Evolutionary conservation across 1,284 basidiomycete genomes (phyloP), one percentile per base, ranked within the genome.

Genomic region (Puccinia triticina): DNA sequence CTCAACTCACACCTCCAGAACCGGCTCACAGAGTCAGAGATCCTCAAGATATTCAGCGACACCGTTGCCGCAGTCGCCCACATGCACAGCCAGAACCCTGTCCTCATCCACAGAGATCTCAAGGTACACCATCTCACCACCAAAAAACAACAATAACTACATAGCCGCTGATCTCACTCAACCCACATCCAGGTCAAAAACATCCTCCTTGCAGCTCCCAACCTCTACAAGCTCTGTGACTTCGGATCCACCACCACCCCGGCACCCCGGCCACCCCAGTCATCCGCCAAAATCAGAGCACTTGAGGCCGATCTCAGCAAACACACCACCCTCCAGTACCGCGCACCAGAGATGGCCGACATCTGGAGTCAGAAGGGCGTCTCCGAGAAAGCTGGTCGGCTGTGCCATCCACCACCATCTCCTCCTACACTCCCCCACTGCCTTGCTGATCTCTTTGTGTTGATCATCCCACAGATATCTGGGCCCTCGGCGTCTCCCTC

Each of bases 271-370:
- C 90, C 93, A 11, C 94, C 94, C 23, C 88, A 91, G 10, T 92
- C 90, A 43, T 92, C 91, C 75, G 91, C 92, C 83, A 94, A 96
- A 87, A 92, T 98, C 73, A 91, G 94, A 71, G 90, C 91, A 10
- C 89, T 98, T 12, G 96, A 98, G 86, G 91, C 92, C 37, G 96
- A 99, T 87, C 90, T 99, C 71, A 97, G 98, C 87, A 91, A 93
- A 85, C 93, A 96, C 86, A 98, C 96, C 1, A 98, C 96, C 0
- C 89, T 98, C 83, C 96, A 97, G 87, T 98, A 98, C 86, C 90
- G 97, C 61, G 94, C 96, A 55, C 97, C 97, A 2, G 97, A 99
- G 88, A 98, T 99, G 95, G 93, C 99, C 43, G 96, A 99, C 86
- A 91, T 93, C 0, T 93, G 93, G 87, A 90, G 92, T 76, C 90